phyloP scores from a whole-genome alignment of 2,329 filamentous ascomycete species.

The Drechslera avenae region DNA sequence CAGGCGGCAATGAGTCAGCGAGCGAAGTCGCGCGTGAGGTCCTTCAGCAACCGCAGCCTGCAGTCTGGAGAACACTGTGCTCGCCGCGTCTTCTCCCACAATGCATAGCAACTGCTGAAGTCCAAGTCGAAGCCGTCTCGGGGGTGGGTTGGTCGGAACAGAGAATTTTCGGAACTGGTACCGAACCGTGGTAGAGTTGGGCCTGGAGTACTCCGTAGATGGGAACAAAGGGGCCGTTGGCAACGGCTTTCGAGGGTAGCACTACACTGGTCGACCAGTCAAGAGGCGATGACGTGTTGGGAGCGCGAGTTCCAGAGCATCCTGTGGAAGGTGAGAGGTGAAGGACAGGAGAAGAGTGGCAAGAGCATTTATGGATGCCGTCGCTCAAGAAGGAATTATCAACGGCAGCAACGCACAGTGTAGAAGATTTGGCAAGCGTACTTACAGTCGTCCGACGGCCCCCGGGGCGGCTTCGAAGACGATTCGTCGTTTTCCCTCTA shows the following conservation, averaged over 20 bases:
- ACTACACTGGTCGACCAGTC: slow-evolving; percentile 20
- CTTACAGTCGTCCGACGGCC: slow-evolving; percentile 14
- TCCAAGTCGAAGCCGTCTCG: neutral
- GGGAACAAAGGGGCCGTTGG: slow-evolving; percentile 22
- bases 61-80: slow-evolving; percentile 1
- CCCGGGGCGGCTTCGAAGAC: slow-evolving; percentile 25
- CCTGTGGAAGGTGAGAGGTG: slow-evolving; percentile 14
- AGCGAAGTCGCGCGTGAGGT: neutral
- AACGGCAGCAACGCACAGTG: slow-evolving; percentile 17
- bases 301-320: slow-evolving; percentile 7
- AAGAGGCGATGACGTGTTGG: slow-evolving; percentile 12
- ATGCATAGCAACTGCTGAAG: slow-evolving; percentile 9
- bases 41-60: slow-evolving; percentile 1
- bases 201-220: slow-evolving; percentile 7
- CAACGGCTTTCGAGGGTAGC: slow-evolving; percentile 12
- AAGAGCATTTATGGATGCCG: slow-evolving; percentile 14
- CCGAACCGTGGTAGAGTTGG: slow-evolving; percentile 27
- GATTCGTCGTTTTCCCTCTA: slow-evolving; percentile 30
- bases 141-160: slow-evolving; percentile 8
- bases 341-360: slow-evolving; percentile 14
- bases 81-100: slow-evolving; percentile 5
- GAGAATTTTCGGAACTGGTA: slow-evolving; percentile 7
- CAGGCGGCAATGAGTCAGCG: slow-evolving; percentile 5
- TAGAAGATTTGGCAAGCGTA: slow-evolving; percentile 24
- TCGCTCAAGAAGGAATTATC: slow-evolving; percentile 18